Percentiles rank a stretch among this genome's conserved stretches.
Evolutionary conservation across 805 yeast genomes (phyloP).

Genomic region (Starmerella bacillaris): DNA sequence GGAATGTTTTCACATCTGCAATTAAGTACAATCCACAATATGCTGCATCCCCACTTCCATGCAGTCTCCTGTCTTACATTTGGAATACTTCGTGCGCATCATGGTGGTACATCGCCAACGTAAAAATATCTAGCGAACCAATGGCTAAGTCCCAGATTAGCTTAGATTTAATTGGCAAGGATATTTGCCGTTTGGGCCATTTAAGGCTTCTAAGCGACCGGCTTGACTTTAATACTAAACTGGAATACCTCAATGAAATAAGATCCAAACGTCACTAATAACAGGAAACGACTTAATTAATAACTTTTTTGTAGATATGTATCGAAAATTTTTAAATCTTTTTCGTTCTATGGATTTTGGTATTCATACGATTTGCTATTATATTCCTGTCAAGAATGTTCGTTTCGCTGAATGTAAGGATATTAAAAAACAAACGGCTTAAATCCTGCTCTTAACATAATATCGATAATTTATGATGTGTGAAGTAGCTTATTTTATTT

Average conservation of each 20-base stretch:
- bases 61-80: conserved; percentile 17
- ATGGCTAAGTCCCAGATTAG: conserved; percentile 9
- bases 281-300: background rate
- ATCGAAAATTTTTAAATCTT: too few species aligned
- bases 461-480: too few species aligned
- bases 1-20: conserved; percentile 18
- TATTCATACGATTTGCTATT: too few species aligned
- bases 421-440: too few species aligned
- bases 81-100: conserved; percentile 14
- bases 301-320: too few species aligned
- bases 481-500: too few species aligned
- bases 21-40: conserved; percentile 22
- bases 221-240: conserved; percentile 29
- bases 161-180: conserved; percentile 14
- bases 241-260: conserved; percentile 18
- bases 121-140: conserved; percentile 20
- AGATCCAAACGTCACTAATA: background rate
- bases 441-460: too few species aligned
- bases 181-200: conserved; percentile 27
- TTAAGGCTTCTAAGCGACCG: conserved; percentile 32
- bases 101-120: conserved; percentile 18
- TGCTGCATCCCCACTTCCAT: conserved; percentile 24
- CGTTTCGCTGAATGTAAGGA: too few species aligned
- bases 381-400: too few species aligned
- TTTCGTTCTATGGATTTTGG: too few species aligned